A percentile compares a stretch with the other conserved stretches of the same genome.
phyloP scores from a whole-genome alignment of 805 yeast genomes.

The Barnettozyma sucrosica region DNA sequence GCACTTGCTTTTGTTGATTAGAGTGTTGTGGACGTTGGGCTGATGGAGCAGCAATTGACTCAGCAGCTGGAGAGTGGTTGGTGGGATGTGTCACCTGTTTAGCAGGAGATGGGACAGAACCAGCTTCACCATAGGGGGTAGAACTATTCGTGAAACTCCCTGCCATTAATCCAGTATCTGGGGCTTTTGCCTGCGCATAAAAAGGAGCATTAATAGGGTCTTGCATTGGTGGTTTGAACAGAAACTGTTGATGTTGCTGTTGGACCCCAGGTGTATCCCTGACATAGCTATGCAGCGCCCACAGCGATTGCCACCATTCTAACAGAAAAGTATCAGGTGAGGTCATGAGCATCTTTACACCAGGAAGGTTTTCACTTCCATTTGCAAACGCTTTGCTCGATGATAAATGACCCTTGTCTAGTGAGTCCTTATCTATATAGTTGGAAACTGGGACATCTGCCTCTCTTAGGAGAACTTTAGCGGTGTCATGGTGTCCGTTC shows the following conservation, averaged over 20 bases:
- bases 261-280: constrained; percentile 28
- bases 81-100: background rate
- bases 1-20: constrained; percentile 3
- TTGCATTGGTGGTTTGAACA: background rate
- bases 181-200: background rate
- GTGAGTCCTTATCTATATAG: constrained; percentile 8
- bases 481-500: constrained; percentile 45
- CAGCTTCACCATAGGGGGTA: background rate
- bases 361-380: constrained; percentile 22
- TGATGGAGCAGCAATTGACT: constrained; percentile 14
- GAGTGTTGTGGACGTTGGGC: constrained; percentile 1
- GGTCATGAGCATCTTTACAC: constrained; percentile 36
- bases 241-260: constrained; percentile 17
- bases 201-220: background rate
- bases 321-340: constrained; percentile 42
- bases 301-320: constrained; percentile 53
- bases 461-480: constrained; percentile 40
- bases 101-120: constrained; percentile 3
- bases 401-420: constrained; percentile 5
- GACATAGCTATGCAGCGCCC: constrained; percentile 43
- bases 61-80: constrained; percentile 14
- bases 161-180: background rate
- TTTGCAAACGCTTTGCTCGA: constrained; percentile 3
- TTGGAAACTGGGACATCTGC: constrained; percentile 36
- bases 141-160: background rate